These are phyloP conservation scores for Colletotrichum theobromicola DNA, from an alignment of 2,329 filamentous ascomycete genomes.

Conservation along the genomic window DNA sequence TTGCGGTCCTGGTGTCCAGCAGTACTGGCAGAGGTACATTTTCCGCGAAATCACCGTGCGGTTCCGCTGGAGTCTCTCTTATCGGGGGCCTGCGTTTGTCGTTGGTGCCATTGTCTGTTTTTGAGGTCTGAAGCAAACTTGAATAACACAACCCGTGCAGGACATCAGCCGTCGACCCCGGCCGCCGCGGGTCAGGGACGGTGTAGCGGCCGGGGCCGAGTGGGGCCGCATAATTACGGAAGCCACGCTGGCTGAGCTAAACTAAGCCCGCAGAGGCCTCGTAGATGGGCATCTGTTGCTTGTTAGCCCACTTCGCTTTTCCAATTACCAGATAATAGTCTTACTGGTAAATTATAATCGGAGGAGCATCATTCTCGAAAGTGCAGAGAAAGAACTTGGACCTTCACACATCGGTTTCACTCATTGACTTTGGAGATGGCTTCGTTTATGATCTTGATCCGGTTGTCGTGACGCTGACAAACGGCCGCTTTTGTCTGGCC, in stretches of 20 bases:
- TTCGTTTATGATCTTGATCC: not conserved
- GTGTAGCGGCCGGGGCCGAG: not conserved
- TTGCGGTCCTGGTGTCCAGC: not conserved
- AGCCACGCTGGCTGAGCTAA: not conserved
- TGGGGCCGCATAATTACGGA: not conserved
- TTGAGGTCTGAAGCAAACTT: not conserved
- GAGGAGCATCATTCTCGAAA: not conserved
- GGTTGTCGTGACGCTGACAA: not conserved
- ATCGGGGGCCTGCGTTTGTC: not conserved
- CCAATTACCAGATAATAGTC: not conserved
- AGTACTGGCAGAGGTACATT: not conserved
- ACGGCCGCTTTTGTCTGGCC: not conserved
- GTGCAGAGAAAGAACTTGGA: not conserved
- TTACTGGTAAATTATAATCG: not conserved
- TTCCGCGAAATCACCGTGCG: not conserved
- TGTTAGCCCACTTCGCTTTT: not conserved
- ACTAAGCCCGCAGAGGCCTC: not conserved
- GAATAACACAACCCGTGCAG: not conserved
- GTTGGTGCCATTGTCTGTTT: not conserved
- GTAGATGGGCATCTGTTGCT: not conserved
- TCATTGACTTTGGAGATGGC: not conserved
- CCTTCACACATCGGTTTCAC: not conserved
- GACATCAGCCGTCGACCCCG: too few species aligned
- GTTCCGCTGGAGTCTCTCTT: not conserved
- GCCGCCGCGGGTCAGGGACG: too few species aligned